Percentiles rank a stretch among this genome's conserved stretches.
Conservation (phyloP, 345 rosid species). For the Mangifera indica region DNA sequence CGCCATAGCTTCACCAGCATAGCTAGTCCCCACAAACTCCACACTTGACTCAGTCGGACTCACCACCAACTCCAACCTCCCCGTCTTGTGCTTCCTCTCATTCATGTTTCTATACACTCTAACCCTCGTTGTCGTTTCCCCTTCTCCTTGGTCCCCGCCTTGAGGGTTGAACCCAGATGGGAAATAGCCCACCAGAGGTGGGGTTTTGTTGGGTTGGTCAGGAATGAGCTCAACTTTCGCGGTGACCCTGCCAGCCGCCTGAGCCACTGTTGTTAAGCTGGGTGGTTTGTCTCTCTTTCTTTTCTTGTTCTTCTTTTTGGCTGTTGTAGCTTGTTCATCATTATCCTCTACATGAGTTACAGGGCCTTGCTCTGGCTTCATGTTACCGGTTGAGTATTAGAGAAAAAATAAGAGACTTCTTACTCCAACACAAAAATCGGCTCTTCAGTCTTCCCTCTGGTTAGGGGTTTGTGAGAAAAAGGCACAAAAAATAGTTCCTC, state of each 20-base stretch:
- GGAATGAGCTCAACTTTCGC: slow-evolving; percentile 40
- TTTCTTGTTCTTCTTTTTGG: slow-evolving; percentile 20
- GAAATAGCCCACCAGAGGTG: slow-evolving; percentile 77
- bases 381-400: background rate
- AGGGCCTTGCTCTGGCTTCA: background rate
- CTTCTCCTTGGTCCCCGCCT: background rate
- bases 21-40: slow-evolving; percentile 71
- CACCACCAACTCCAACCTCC: slow-evolving; percentile 67
- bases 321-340: background rate
- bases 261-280: background rate
- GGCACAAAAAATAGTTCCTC: too few relatives aligned
- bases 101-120: slow-evolving; percentile 45
- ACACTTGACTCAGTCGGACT: slow-evolving; percentile 56
- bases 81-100: slow-evolving; percentile 34
- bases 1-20: slow-evolving; percentile 60
- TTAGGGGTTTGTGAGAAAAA: too few relatives aligned
- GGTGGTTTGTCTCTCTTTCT: background rate
- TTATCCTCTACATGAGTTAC: background rate
- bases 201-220: slow-evolving; percentile 43
- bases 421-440: too few relatives aligned
- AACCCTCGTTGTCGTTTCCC: slow-evolving; percentile 26
- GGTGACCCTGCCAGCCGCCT: slow-evolving; percentile 19
- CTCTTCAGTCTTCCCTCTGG: too few relatives aligned
- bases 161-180: slow-evolving; percentile 63
- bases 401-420: too few relatives aligned